Evolutionary conservation across 2,329 filamentous ascomycete genomes (phyloP).

Genomic region (Fusarium aywerte): DNA sequence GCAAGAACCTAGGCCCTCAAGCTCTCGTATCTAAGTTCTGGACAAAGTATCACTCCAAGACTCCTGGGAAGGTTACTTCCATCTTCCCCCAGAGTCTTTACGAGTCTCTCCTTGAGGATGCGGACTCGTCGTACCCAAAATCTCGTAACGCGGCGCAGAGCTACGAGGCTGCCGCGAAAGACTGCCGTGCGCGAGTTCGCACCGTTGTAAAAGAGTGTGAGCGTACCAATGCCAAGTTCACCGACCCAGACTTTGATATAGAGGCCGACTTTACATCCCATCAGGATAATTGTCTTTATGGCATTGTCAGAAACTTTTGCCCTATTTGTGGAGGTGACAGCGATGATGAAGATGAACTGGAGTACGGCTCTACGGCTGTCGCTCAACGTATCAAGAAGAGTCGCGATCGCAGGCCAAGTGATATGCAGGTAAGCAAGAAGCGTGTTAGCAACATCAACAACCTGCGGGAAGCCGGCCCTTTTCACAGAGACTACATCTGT

Average conservation of each 20-base stretch:
- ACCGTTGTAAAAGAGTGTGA: constrained; percentile 56
- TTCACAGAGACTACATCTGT: constrained; percentile 3
- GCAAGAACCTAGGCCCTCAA: constrained; percentile 50
- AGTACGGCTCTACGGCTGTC: not conserved
- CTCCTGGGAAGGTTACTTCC: constrained; percentile 57
- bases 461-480: constrained; percentile 23
- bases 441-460: constrained; percentile 26
- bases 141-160: constrained; percentile 54
- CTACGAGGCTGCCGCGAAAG: constrained; percentile 55
- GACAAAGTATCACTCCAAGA: constrained; percentile 55
- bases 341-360: constrained; percentile 15
- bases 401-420: constrained; percentile 25
- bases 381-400: constrained; percentile 26
- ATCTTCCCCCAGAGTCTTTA: constrained; percentile 58
- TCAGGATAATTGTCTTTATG: constrained; percentile 53
- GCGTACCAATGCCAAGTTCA: constrained; percentile 59
- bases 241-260: constrained; percentile 58
- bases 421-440: constrained; percentile 26
- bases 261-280: constrained; percentile 53
- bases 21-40: constrained; percentile 56
- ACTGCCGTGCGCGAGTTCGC: constrained; percentile 55
- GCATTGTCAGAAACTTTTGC: constrained; percentile 41
- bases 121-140: constrained; percentile 41
- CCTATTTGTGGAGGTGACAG: constrained; percentile 21
- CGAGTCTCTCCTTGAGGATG: constrained; percentile 43